Conservation (phyloP, 495 filamentous ascomycete genomes). For the Podospora fimiseda region DNA sequence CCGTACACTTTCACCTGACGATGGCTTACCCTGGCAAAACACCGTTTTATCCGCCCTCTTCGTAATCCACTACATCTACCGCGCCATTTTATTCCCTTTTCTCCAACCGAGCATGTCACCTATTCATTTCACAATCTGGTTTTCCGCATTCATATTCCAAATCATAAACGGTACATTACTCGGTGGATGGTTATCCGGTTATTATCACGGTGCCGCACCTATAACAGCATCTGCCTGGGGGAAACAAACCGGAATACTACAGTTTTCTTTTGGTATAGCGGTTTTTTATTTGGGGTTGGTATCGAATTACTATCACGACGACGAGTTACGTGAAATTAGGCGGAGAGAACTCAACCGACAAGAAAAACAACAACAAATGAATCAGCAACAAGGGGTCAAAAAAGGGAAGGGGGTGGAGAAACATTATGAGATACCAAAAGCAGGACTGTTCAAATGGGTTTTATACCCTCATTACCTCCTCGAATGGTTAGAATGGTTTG, state of each 20-base stretch:
- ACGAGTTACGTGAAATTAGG: conserved; percentile 70
- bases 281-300: conserved; percentile 58
- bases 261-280: conserved; percentile 41
- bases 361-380: conserved; percentile 21
- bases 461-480: conserved; percentile 89
- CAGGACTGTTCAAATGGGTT: conserved; percentile 73
- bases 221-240: conserved; percentile 53
- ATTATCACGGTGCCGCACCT: conserved; percentile 24
- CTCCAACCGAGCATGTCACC: conserved; percentile 88
- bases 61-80: conserved; percentile 82
- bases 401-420: conserved; percentile 52
- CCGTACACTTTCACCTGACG: conserved; percentile 38
- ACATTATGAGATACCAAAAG: conserved; percentile 79
- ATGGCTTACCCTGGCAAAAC: conserved; percentile 58
- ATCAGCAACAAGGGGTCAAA: conserved; percentile 36
- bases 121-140: conserved; percentile 60
- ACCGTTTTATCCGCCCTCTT: conserved; percentile 59
- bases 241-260: conserved; percentile 31
- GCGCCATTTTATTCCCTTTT: conserved; percentile 73
- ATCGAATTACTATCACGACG: conserved; percentile 79
- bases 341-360: conserved; percentile 47
- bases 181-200: conserved; percentile 64
- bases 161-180: conserved; percentile 71
- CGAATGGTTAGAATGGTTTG: conserved; percentile 95
- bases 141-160: conserved; percentile 62